A percentile compares a stretch with the other conserved stretches of the same genome.
Conservation (phyloP, 164 flowering plant genomes). For the Magnolia officinalis region DNA sequence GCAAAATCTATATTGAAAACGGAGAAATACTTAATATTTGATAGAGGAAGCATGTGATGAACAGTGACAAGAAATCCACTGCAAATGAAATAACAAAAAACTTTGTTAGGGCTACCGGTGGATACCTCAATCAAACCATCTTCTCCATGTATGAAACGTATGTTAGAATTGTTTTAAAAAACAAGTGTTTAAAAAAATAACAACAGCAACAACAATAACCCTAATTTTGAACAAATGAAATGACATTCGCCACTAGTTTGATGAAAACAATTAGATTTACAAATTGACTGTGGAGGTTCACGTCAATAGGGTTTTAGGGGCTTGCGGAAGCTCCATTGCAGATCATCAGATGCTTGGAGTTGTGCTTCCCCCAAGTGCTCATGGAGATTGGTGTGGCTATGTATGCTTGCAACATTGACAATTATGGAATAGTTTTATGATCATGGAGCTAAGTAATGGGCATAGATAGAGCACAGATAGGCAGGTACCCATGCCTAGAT, state of each 20-base stretch:
- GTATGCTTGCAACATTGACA: too few relatives aligned
- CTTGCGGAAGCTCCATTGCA: not conserved
- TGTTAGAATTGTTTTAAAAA: not conserved
- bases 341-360: not conserved
- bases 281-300: not conserved
- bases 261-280: not conserved
- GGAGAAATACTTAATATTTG: not conserved
- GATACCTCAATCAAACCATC: not conserved
- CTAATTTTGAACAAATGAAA: not conserved
- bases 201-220: not conserved
- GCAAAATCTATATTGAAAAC: constrained; percentile 48
- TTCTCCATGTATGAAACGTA: too few relatives aligned
- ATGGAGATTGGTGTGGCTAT: too few relatives aligned
- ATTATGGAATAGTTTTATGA: too few relatives aligned
- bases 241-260: not conserved
- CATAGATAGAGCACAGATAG: too few relatives aligned
- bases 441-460: too few relatives aligned
- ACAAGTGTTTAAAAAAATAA: not conserved
- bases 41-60: not conserved
- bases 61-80: not conserved
- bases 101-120: not conserved
- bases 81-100: not conserved
- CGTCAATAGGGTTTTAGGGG: not conserved
- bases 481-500: too few relatives aligned
- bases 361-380: not conserved